Evolutionary conservation across 768 basidiomycete genomes (phyloP).

Genomic region (Dioszegia aurantiaca): DNA sequence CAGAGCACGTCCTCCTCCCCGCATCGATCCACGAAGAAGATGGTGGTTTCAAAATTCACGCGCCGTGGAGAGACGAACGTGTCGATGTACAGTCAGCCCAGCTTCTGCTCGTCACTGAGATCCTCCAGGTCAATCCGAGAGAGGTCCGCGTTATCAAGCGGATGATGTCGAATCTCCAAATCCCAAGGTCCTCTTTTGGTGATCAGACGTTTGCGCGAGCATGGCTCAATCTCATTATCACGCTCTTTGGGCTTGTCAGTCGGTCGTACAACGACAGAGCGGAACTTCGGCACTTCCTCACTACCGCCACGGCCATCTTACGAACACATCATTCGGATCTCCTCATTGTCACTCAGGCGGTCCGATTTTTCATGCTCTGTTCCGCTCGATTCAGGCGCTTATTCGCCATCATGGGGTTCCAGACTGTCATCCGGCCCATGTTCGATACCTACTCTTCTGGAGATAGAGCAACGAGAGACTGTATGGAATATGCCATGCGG

Average conservation of each 20-base stretch:
- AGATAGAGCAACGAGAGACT: constrained; percentile 27
- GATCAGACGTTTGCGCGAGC: constrained; percentile 33
- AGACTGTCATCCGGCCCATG: constrained; percentile 28
- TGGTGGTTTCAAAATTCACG: constrained; percentile 40
- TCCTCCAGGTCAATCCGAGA: constrained; percentile 34
- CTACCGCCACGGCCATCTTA: constrained; percentile 31
- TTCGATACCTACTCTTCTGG: constrained; percentile 28
- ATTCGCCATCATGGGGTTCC: constrained; percentile 37
- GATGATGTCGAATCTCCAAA: constrained; percentile 43
- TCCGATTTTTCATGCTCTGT: constrained; percentile 44
- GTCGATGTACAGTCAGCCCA: constrained; percentile 39
- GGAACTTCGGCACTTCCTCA: constrained; percentile 41
- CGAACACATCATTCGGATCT: constrained; percentile 24
- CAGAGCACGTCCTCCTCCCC: constrained; percentile 38
- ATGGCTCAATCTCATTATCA: constrained; percentile 35
- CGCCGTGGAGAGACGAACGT: constrained; percentile 33
- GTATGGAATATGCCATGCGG: constrained; percentile 37
- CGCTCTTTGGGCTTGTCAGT: constrained; percentile 32
- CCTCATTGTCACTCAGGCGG: constrained; percentile 29
- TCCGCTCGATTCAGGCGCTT: constrained; percentile 41
- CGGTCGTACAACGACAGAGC: constrained; percentile 44
- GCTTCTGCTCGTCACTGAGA: constrained; percentile 26
- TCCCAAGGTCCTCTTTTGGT: constrained; percentile 24
- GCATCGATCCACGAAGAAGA: constrained; percentile 46
- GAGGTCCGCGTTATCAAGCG: constrained; percentile 43